Percentiles rank a stretch among this genome's conserved stretches.
These are phyloP conservation scores for Acrocalymma vagum DNA, from an alignment of 2,329 filamentous ascomycete genomes.

Conservation along the genomic window DNA sequence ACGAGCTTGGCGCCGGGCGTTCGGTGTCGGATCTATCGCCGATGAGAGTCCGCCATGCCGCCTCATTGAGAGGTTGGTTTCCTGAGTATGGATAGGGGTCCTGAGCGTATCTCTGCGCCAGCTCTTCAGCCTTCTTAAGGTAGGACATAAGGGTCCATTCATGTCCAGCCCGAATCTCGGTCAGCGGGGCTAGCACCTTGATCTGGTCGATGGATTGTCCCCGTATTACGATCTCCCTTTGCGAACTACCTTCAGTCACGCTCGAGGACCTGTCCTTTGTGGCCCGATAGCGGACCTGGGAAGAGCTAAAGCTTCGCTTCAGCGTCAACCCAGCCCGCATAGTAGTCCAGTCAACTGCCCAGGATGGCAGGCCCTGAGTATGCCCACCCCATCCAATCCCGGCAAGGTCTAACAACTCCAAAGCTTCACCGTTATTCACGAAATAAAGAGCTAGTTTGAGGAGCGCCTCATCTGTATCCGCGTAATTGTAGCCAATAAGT, in stretches of 20 bases:
- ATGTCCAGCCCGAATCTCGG: no score
- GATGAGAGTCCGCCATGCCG: constrained; percentile 3
- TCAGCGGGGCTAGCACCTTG: neutral
- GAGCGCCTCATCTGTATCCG: neutral
- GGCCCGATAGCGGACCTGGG: neutral
- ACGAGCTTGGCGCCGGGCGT: constrained; percentile 1
- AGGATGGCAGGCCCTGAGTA: neutral
- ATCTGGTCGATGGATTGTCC: neutral
- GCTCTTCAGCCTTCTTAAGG: no score
- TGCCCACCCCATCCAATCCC: neutral
- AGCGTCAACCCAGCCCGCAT: neutral
- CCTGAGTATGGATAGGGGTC: neutral
- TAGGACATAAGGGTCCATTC: no score
- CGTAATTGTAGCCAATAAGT: neutral
- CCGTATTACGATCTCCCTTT: neutral
- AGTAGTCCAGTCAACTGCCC: constrained; percentile 4
- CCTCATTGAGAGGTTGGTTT: constrained; percentile 1
- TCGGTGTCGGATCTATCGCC: neutral
- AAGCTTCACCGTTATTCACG: neutral
- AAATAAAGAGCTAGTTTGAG: constrained; percentile 1
- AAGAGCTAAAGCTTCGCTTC: neutral
- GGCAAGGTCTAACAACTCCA: neutral
- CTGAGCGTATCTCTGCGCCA: neutral
- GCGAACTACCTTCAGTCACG: neutral
- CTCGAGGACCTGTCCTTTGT: neutral